Evolutionary conservation across 2,329 filamentous ascomycete species (phyloP), one percentile per base, ranked within the genome.

Genomic region (Simplicillium sp.): DNA sequence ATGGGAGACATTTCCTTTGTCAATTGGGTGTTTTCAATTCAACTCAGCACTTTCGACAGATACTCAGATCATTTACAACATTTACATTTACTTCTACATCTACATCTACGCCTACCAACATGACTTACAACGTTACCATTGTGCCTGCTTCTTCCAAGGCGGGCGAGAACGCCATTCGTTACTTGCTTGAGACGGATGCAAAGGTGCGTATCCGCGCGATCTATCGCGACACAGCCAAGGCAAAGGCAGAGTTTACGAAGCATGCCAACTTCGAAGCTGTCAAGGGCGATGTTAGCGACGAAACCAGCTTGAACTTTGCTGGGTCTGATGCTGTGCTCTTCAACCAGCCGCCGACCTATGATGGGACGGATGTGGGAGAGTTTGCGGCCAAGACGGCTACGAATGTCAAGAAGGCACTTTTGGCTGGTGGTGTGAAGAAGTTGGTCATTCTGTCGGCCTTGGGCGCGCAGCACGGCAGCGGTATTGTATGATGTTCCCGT

Each of bases 71-170:
- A 25, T 25, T n/a, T n/a, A n/a, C n/a, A n/a, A n/a, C n/a, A n/a
- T n/a, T n/a, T n/a, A n/a, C n/a, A n/a, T n/a, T n/a, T n/a, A n/a
- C n/a, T n/a, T n/a, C n/a, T n/a, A n/a, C n/a, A n/a, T n/a, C n/a
- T n/a, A n/a, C n/a, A n/a, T n/a, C n/a, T n/a, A n/a, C n/a, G n/a
- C n/a, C 20, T 25, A 25, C 20, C 45, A 51, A 29, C n/a, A 60
- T 60, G 57, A 9, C 49, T 37, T 28, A 20, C n/a, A 50, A 54
- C n/a, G 50, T 61, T 41, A 55, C 55, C 5, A 41, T 62, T 17
- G 31, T 61, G 2, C 59, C 59, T 7, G 59, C 58, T 11, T 61
- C 59, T 4, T 54, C 56, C 13, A 48, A 53, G 34, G 56, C 52
- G n/a, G 59, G 58, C 12, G 46, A 45, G 25, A 53, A 52, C 11